Percentiles rank a stretch among this genome's conserved stretches.
These are phyloP conservation scores for Saksenaea oblongispora DNA, from an alignment of 371 early-diverging fungal genomes.

Conservation along the genomic window DNA sequence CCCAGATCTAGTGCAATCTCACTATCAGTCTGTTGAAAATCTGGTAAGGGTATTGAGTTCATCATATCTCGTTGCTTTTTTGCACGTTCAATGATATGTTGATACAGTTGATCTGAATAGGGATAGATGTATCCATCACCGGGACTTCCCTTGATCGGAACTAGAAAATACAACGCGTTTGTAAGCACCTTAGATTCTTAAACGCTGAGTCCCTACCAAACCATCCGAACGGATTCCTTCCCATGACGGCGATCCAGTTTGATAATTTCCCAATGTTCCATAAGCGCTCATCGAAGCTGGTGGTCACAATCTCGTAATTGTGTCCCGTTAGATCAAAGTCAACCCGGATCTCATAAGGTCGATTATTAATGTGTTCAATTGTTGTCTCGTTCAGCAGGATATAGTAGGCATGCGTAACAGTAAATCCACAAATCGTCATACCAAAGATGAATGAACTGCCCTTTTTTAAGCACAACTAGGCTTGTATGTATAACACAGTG, in stretches of 20 bases:
- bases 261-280: constrained; percentile 44
- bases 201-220: constrained; percentile 31
- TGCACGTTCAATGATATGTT: constrained; percentile 43
- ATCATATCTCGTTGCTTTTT: constrained; percentile 31
- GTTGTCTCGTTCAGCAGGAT: constrained; percentile 59
- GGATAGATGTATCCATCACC: constrained; percentile 56
- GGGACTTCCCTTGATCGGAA: constrained; percentile 37
- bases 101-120: constrained; percentile 48
- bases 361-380: constrained; percentile 53
- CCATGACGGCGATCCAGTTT: constrained; percentile 53
- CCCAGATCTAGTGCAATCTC: neutral
- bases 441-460: constrained; percentile 42
- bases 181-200: neutral
- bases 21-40: neutral
- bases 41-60: neutral
- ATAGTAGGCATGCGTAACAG: constrained; percentile 48
- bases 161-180: constrained; percentile 13
- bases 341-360: constrained; percentile 41
- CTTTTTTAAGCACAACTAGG: neutral
- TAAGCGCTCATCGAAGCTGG: constrained; percentile 42
- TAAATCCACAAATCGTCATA: constrained; percentile 49
- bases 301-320: constrained; percentile 49
- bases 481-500: neutral
- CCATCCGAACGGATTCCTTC: constrained; percentile 32
- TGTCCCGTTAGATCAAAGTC: constrained; percentile 49